These are phyloP conservation scores for Penicillium waksmanii DNA, from an alignment of 495 filamentous ascomycete genomes.

Conservation along the genomic window DNA sequence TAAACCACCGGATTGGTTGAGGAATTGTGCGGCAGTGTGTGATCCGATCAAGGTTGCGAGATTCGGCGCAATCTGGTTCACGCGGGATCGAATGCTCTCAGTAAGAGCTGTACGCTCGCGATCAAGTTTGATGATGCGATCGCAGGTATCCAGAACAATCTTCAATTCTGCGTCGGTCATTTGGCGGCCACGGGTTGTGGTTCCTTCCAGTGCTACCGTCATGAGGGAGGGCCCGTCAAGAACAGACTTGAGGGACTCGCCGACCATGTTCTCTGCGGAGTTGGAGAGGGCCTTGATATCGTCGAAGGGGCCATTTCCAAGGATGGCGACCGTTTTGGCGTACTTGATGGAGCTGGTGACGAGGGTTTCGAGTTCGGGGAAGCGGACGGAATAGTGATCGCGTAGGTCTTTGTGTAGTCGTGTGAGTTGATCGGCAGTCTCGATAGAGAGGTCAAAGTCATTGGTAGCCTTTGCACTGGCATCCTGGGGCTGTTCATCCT, in stretches of 20 bases:
- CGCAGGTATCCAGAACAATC: conserved; percentile 75
- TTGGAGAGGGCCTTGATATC: conserved; percentile 76
- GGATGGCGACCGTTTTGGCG: conserved; percentile 90
- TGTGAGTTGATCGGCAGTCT: conserved; percentile 88
- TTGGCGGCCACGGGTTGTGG: conserved; percentile 78
- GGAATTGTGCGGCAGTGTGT: conserved; percentile 92
- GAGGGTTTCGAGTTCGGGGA: conserved; percentile 94
- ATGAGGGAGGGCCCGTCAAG: conserved; percentile 89
- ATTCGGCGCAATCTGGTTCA: conserved; percentile 95
- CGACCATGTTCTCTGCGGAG: conserved; percentile 73
- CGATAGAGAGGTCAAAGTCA: conserved; percentile 91
- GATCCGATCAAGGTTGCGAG: conserved; percentile 91
- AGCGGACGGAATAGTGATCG: conserved; percentile 92
- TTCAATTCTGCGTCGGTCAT: conserved; percentile 76
- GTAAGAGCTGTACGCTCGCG: conserved; percentile 85
- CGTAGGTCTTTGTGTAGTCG: conserved; percentile 94
- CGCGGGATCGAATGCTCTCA: conserved; percentile 95
- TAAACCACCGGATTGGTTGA: conserved; percentile 90
- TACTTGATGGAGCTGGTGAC: conserved; percentile 93
- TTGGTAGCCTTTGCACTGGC: conserved; percentile 54
- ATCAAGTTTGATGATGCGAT: conserved; percentile 85
- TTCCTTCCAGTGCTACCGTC: conserved; percentile 95
- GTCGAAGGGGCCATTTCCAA: conserved; percentile 91
- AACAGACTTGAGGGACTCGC: conserved; percentile 72
- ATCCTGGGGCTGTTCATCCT: conserved; percentile 35